Base-by-base conservation (phyloP, 1,139 yeast genomes). In the Lizanozyma gosingica region DNA sequence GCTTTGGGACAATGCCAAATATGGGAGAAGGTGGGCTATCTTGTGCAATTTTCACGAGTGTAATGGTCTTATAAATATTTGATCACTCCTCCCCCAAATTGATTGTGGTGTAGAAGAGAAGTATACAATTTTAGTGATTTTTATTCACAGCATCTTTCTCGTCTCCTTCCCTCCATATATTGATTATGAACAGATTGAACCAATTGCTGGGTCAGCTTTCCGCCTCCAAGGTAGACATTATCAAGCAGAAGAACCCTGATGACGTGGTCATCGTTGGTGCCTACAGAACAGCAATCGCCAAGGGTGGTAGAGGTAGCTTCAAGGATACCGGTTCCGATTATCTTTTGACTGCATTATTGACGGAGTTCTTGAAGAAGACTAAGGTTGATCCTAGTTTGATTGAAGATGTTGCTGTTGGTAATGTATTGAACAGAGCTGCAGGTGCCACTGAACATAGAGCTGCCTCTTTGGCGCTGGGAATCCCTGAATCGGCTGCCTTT, bases 391-490 rank as follows among this genome's bases (percentile, higher is more conserved):
- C 80, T 40, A 60, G 65, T 46, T 59, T 78, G 53, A 78, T 88
- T 47, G 94, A 83, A 53, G 97, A 88, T 53, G 80, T 88, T 47
- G 82, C 83, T 35, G 79, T 84, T 48, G 97, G 97, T 54, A 88
- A 90, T 59, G 96, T 87, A 37, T 73, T 88, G 56, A 86, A 87
- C 65, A 75, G 77, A 42, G 96, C 95, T 44, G 94, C 95, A 36
- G 96, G 96, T 56, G 94, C 90, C 43, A 81, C 82, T 44, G 96
- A 87, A 63, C 95, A 86, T 63, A 75, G 94, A 56, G 96, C 95
- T 40, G 97, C 88, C 34, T 70, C 71, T 46, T 65, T 83, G 35
- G 85, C 79, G 11, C 86, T 84, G 3, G 94, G 94, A 14, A 68
- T 82, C 37, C 88, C 88, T 17, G 63, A 74, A 49, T 63, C 80